A percentile compares a stretch with the other conserved stretches of the same genome.
Evolutionary conservation across 1,284 basidiomycete species (phyloP).

Genomic region (Malassezia japonica): DNA sequence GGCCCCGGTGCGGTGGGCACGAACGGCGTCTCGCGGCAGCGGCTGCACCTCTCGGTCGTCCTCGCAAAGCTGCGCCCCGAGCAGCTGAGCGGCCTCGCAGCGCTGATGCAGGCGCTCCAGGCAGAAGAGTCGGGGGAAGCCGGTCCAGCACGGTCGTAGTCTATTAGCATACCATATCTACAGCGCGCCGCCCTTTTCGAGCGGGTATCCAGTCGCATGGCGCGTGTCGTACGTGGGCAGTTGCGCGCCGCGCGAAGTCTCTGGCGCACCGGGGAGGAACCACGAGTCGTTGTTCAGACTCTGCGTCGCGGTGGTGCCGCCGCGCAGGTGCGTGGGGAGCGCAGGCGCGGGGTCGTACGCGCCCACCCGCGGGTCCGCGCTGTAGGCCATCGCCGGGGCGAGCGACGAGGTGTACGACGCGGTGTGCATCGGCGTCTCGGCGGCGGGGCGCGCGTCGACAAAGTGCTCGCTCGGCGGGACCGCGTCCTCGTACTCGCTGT

Average conservation of each 20-base stretch:
- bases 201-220: not conserved
- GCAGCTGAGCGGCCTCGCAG: conserved; percentile 39
- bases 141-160: not conserved
- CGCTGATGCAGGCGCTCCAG: conserved; percentile 41
- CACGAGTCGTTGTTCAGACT: conserved; percentile 4
- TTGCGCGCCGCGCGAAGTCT: not conserved
- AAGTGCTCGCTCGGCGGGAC: not conserved
- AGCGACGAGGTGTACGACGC: not conserved
- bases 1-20: conserved; percentile 9
- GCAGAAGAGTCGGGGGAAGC: conserved; percentile 18
- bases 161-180: conserved; percentile 4
- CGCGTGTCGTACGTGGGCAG: not conserved
- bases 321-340: not conserved
- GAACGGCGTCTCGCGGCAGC: conserved; percentile 24
- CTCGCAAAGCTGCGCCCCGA: conserved; percentile 35
- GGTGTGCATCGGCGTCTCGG: not conserved
- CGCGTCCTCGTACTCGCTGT: conserved; percentile 5
- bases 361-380: not conserved
- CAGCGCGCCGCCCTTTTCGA: conserved; percentile 1
- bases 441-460: not conserved
- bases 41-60: conserved; percentile 40
- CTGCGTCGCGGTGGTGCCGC: not conserved
- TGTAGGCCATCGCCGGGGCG: not conserved
- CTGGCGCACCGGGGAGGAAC: conserved; percentile 6
- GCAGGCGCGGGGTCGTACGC: conserved; percentile 2